Base-by-base conservation (phyloP, 2,329 filamentous ascomycete genomes). In the Myriangium duriaei region DNA sequence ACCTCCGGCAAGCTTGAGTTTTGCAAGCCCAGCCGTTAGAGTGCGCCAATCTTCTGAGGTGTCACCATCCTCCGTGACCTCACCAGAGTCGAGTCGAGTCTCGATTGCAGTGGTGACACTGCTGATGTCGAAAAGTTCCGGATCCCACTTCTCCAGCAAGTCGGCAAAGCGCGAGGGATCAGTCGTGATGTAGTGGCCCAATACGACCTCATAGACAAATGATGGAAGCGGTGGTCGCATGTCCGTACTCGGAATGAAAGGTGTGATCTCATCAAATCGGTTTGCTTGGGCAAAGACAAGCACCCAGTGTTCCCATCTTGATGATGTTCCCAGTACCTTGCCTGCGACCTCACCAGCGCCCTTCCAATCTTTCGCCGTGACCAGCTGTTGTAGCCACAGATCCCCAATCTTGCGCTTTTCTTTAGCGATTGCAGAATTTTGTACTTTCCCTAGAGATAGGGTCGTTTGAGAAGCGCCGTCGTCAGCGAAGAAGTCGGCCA, bases 241-340 rank as follows among this genome's bases (percentile, higher is more conserved):
- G n/a, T 77, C 74, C 37, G 78, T 72, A 1, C 74, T 76, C 0
- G 91, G 91, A 18, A 98, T 82, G 51, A 81, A 78, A 24, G 81
- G 72, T 4, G 82, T 81, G 43, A 98, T 94, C 49, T 94, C 87
- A 54, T 95, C 84, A 49, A 93, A 85, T 52, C 78, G 85, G 46
- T 83, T 73, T 2, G 82, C 81, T 29, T 85, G 80, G 5, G 86
- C 84, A 60, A 98, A 98, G 0, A 75, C 79, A 75, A 82, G 92
- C 4, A 92, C 81, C 86, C 88, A 96, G 51, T 92, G 84, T 61
- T 96, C 87, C 91, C 91, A 98, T 48, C 80, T 69, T 33, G 80
- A 69, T 1, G 85, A 76, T 1, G 79, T 84, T 30, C 76, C 76
- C 1, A 98, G 67, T 1, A 95, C 87, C 51, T 79, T 85, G 11